Evolutionary conservation across 495 filamentous ascomycete genomes (phyloP).

Genomic region (Aspergillus taichungensis): DNA sequence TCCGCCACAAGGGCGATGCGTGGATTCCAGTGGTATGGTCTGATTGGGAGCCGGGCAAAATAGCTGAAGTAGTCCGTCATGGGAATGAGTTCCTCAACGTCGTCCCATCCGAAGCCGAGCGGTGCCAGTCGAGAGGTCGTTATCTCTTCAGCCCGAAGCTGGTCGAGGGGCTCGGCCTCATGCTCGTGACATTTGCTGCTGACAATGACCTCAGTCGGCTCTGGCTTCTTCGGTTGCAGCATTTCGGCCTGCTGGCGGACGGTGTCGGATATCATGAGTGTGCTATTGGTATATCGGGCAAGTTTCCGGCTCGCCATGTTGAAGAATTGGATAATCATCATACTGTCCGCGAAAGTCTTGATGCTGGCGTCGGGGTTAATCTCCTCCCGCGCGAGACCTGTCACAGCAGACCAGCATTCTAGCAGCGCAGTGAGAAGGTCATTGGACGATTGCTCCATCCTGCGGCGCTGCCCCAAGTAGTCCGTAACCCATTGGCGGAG

Average conservation of each 20-base stretch:
- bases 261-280: not conserved
- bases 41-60: too few species aligned
- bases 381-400: not conserved
- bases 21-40: too few species aligned
- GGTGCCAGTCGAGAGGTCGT: too few species aligned
- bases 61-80: too few species aligned
- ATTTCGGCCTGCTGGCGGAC: constrained; percentile 4
- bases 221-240: not conserved
- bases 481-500: constrained; percentile 10
- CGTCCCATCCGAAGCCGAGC: too few species aligned
- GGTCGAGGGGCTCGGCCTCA: too few species aligned
- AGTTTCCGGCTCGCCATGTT: not conserved
- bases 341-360: constrained; percentile 10
- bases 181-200: too few species aligned
- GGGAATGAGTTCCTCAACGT: too few species aligned
- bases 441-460: not conserved
- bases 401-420: constrained; percentile 4
- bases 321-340: constrained; percentile 11
- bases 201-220: too few species aligned
- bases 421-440: not conserved
- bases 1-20: too few species aligned
- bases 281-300: not conserved
- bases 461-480: constrained; percentile 6
- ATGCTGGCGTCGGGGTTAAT: constrained; percentile 6
- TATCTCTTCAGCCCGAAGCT: too few species aligned